A percentile compares a stretch with the other conserved stretches of the same genome.
These are phyloP conservation scores for Fermentozyma sake DNA, from an alignment of 1,139 yeast species.

Conservation along the genomic window DNA sequence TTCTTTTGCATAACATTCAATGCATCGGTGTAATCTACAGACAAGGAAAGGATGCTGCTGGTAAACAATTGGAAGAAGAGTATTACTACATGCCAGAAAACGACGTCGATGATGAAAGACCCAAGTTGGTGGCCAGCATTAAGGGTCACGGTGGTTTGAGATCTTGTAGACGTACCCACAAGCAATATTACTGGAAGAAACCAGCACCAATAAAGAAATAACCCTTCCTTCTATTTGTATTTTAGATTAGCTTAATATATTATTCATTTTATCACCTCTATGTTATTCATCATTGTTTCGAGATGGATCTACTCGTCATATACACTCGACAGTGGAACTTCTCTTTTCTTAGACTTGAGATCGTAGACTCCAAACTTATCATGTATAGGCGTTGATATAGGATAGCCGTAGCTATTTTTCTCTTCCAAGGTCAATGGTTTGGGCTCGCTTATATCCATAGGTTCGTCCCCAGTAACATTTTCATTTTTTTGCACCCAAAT, in stretches of 20 bases:
- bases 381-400: too few relatives aligned
- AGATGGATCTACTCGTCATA: too few relatives aligned
- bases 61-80: slow-evolving; percentile 88
- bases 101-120: slow-evolving; percentile 70
- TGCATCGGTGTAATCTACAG: slow-evolving; percentile 85
- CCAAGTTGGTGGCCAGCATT: slow-evolving; percentile 62
- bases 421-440: slow-evolving; percentile 25
- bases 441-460: slow-evolving; percentile 24
- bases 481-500: slow-evolving; percentile 1
- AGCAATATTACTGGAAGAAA: slow-evolving; percentile 85
- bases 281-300: slow-evolving; percentile 3
- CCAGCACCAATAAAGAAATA: slow-evolving; percentile 51
- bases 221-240: too few relatives aligned
- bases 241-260: slow-evolving; percentile 6
- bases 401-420: slow-evolving; percentile 26
- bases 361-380: too few relatives aligned
- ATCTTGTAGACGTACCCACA: slow-evolving; percentile 88
- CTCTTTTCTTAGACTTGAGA: too few relatives aligned
- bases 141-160: slow-evolving; percentile 82
- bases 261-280: slow-evolving; percentile 4
- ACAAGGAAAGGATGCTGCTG: slow-evolving; percentile 94
- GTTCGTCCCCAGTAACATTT: neutral
- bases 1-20: slow-evolving; percentile 41
- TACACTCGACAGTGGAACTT: too few relatives aligned
- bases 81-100: slow-evolving; percentile 84